Conservation (phyloP, 73 alveolate species). For the Blepharisma japonicum region DNA sequence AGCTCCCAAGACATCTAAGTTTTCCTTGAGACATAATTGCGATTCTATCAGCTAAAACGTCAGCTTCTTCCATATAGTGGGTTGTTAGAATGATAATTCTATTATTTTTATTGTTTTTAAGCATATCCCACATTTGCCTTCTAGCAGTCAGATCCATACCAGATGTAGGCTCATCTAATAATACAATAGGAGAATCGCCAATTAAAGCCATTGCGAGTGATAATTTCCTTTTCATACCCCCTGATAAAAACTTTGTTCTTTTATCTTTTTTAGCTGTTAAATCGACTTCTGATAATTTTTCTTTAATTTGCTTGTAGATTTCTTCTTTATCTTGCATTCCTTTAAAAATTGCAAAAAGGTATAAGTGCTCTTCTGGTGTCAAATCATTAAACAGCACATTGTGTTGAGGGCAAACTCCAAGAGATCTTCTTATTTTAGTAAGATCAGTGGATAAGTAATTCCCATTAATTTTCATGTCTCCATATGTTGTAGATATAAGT, state of each 20-base stretch:
- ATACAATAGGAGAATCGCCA: slow-evolving; percentile 46
- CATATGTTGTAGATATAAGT: slow-evolving; percentile 75
- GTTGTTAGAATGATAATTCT: slow-evolving; percentile 76
- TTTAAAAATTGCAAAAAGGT: slow-evolving; percentile 62
- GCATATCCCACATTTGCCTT: slow-evolving; percentile 90
- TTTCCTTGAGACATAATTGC: slow-evolving; percentile 79
- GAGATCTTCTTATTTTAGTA: slow-evolving; percentile 46
- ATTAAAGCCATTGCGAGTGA: slow-evolving; percentile 89
- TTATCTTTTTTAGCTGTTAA: slow-evolving; percentile 41
- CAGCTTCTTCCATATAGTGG: slow-evolving; percentile 79
- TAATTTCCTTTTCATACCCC: slow-evolving; percentile 91
- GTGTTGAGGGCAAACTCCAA: slow-evolving; percentile 87
- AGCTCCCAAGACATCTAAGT: slow-evolving; percentile 54
- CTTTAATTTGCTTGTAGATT: background rate
- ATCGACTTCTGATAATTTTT: slow-evolving; percentile 28
- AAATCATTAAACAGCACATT: slow-evolving; percentile 68
- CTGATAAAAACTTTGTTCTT: slow-evolving; percentile 78
- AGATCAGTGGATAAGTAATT: slow-evolving; percentile 58
- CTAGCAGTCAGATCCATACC: slow-evolving; percentile 93
- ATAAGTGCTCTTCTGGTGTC: slow-evolving; percentile 71
- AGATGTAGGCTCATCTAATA: slow-evolving; percentile 93
- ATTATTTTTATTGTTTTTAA: slow-evolving; percentile 78
- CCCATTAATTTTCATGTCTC: slow-evolving; percentile 74
- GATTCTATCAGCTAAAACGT: slow-evolving; percentile 65
- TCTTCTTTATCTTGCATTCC: slow-evolving; percentile 42